Evolutionary conservation across 2,329 filamentous ascomycete genomes (phyloP).

Genomic region (Elsinoe perseae): DNA sequence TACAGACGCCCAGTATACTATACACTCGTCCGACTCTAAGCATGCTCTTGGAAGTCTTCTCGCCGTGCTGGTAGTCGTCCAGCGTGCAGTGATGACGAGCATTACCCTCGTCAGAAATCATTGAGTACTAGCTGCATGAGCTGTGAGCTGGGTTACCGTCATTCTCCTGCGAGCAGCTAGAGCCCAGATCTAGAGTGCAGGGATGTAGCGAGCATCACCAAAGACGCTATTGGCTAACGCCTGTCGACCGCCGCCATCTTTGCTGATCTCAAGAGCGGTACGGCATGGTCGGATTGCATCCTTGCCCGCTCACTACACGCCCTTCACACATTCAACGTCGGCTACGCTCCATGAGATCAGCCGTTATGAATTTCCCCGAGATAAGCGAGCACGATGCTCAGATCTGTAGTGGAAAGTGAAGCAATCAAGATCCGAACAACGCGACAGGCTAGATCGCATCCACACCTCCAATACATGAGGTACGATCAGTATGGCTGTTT

Average conservation of each 20-base stretch:
- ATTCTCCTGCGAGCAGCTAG: background rate
- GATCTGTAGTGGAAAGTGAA: background rate
- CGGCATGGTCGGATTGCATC: background rate
- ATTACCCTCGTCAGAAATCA: too few relatives aligned
- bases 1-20: too few relatives aligned
- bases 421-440: background rate
- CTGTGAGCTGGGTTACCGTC: background rate
- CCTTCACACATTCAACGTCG: background rate
- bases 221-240: background rate
- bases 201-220: conserved; percentile 1
- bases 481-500: background rate
- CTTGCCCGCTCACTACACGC: background rate
- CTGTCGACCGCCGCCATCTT: background rate
- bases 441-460: background rate
- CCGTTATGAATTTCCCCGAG: background rate
- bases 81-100: too few relatives aligned
- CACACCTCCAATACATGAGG: background rate
- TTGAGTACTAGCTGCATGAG: background rate
- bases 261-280: background rate
- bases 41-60: too few relatives aligned
- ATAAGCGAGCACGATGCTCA: background rate
- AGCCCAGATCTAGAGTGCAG: background rate
- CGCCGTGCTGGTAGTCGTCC: too few relatives aligned
- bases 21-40: too few relatives aligned
- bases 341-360: conserved; percentile 5